These are phyloP conservation scores for Candida sonorensis DNA, from an alignment of 805 yeast species.

Conservation along the genomic window DNA sequence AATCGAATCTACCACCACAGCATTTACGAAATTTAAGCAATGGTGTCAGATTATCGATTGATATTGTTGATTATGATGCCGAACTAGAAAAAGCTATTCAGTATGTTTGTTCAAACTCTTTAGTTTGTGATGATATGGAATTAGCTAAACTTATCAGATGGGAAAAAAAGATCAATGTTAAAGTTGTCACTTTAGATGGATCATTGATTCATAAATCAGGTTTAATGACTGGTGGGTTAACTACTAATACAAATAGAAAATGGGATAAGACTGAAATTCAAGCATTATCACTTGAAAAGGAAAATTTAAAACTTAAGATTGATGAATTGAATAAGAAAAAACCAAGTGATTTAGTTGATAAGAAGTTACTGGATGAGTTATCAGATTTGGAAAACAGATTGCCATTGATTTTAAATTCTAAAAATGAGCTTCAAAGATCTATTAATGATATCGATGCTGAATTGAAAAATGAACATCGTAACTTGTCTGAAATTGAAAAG, in stretches of 20 bases:
- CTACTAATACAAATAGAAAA: slow-evolving; percentile 40
- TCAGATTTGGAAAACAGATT: slow-evolving; percentile 34
- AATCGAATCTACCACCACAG: slow-evolving; percentile 45
- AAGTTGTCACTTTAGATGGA: slow-evolving; percentile 78
- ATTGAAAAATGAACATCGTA: slow-evolving; percentile 37
- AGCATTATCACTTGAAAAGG: slow-evolving; percentile 42
- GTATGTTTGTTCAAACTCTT: slow-evolving; percentile 71
- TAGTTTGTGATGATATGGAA: slow-evolving; percentile 66
- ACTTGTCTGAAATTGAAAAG: slow-evolving; percentile 16
- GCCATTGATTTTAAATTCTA: slow-evolving; percentile 22
- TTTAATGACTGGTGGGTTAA: slow-evolving; percentile 85
- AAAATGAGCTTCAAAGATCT: slow-evolving; percentile 19
- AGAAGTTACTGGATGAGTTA: slow-evolving; percentile 50
- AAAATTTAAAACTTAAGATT: slow-evolving; percentile 40
- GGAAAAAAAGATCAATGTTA: slow-evolving; percentile 49
- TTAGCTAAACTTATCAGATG: slow-evolving; percentile 71
- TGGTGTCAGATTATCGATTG: slow-evolving; percentile 61
- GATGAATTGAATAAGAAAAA: slow-evolving; percentile 36
- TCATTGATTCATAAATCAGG: slow-evolving; percentile 80
- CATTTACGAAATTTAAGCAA: slow-evolving; percentile 46
- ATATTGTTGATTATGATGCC: slow-evolving; percentile 64
- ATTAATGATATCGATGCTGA: slow-evolving; percentile 36
- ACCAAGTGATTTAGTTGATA: slow-evolving; percentile 51
- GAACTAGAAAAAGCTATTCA: slow-evolving; percentile 69
- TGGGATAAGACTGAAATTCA: slow-evolving; percentile 74